Conservation (phyloP, 2,329 filamentous ascomycete species). For the Fusarium dimerum region DNA sequence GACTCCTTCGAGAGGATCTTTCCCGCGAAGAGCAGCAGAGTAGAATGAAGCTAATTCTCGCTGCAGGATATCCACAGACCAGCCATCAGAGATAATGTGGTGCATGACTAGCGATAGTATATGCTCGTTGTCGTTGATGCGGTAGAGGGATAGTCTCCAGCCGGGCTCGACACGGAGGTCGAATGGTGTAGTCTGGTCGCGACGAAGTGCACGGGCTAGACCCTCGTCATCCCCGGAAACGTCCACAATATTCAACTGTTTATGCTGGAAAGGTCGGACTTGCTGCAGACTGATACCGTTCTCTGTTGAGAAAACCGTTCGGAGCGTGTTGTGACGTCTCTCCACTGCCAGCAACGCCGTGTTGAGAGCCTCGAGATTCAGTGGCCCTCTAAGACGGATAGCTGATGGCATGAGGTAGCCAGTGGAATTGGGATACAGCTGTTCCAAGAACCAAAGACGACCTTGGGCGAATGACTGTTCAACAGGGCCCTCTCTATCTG, state of each 20-base stretch:
- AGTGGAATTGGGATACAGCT: conserved; percentile 6
- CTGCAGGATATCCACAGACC: conserved; percentile 16
- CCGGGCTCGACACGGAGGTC: conserved; percentile 6
- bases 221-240: background rate
- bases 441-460: conserved; percentile 18
- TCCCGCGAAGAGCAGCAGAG: background rate
- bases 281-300: conserved; percentile 4
- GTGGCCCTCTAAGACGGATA: conserved; percentile 4
- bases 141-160: conserved; percentile 11
- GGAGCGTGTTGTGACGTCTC: conserved; percentile 10
- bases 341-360: conserved; percentile 7
- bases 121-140: conserved; percentile 4
- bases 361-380: conserved; percentile 2
- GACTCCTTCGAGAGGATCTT: background rate
- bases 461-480: conserved; percentile 19
- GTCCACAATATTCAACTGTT: conserved; percentile 1
- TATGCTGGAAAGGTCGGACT: conserved; percentile 1
- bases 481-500: background rate
- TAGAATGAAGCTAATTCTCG: conserved; percentile 20
- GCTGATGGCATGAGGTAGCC: conserved; percentile 11
- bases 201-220: background rate
- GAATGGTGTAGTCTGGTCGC: conserved; percentile 8
- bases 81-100: conserved; percentile 27
- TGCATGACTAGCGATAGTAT: conserved; percentile 23
- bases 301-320: conserved; percentile 9